Evolutionary conservation across 1,284 basidiomycete genomes (phyloP), one percentile per base, ranked within the genome.

Genomic region (Jaminaea rosea): DNA sequence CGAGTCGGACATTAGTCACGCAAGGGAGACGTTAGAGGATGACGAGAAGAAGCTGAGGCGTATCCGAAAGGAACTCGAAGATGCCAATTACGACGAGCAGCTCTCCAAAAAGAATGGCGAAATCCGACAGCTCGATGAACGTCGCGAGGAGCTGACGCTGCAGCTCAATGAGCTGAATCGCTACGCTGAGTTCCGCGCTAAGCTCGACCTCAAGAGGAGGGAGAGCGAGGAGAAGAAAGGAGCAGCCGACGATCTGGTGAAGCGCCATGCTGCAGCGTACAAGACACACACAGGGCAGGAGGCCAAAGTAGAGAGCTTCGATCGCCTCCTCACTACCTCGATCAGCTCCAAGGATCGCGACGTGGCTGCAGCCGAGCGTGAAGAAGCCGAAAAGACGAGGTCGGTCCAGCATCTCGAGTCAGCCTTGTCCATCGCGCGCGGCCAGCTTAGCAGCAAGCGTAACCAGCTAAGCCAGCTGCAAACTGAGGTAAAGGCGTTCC

Each of bases 111-210:
- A 83, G 50, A 76, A 76, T 0, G 72, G 77, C 5, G 80, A 81
- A 51, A 78, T 80, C 21, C 79, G 83, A 27, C 71, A 73, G 27
- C 77, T 88, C 54, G 89, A 96, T 60, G 81, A 82, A 26, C 79
- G 79, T 46, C 79, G 86, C 24, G 89, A 93, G 27, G 75, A 76
- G 23, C 75, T 91, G 50, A 88, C 84, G 52, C 62, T 75, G 0
- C 91, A 97, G 63, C 78, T 93, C 44, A 80, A 82, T 28, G 76
- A 79, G 1, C 75, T 96, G 54, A 90, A 85, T 65, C 72, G 82
- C 32, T 89, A 96, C 69, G 85, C 88, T 0, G 87, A 92, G 57
- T 78, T 83, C 1, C 80, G 92, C 32, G 90, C 91, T 1, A 85
- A 84, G 62, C 75, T 97, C 42, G 82, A 85, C 34, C 73, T 94